A percentile compares a stretch with the other conserved stretches of the same genome.
Conservation (phyloP, 148 eudicot species). For the Persicaria maculosa region DNA sequence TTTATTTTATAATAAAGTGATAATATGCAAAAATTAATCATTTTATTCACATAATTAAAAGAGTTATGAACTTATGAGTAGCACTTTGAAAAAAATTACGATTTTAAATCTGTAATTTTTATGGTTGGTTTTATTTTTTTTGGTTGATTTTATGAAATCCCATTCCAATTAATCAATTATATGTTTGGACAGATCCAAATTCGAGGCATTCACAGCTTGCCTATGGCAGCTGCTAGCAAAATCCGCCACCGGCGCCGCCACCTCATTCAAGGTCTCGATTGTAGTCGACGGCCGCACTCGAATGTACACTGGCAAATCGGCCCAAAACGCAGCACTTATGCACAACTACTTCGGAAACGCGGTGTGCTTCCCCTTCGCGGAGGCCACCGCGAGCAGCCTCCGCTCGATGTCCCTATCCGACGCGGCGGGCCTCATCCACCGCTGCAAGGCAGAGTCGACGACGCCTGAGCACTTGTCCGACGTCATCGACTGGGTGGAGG, state of each 20-base stretch:
- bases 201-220: neutral
- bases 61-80: too few species aligned
- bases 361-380: constrained; percentile 46
- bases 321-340: constrained; percentile 1
- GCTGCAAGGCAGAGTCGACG: constrained; percentile 25
- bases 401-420: constrained; percentile 28
- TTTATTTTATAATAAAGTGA: too few species aligned
- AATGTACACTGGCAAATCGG: constrained; percentile 13
- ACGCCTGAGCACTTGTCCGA: constrained; percentile 57
- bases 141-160: too few species aligned
- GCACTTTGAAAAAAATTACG: too few species aligned
- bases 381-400: constrained; percentile 24
- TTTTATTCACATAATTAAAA: too few species aligned
- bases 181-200: neutral
- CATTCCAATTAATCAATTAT: too few species aligned
- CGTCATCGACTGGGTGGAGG: constrained; percentile 67
- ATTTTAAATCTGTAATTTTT: too few species aligned
- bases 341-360: constrained; percentile 56
- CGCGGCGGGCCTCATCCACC: constrained; percentile 31
- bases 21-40: too few species aligned
- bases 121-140: too few species aligned
- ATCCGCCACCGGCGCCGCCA: neutral
- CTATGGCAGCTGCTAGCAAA: neutral
- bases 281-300: constrained; percentile 61
- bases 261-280: constrained; percentile 36